Conservation (phyloP, 2,329 filamentous ascomycete genomes). For the Fusarium armeniacum region DNA sequence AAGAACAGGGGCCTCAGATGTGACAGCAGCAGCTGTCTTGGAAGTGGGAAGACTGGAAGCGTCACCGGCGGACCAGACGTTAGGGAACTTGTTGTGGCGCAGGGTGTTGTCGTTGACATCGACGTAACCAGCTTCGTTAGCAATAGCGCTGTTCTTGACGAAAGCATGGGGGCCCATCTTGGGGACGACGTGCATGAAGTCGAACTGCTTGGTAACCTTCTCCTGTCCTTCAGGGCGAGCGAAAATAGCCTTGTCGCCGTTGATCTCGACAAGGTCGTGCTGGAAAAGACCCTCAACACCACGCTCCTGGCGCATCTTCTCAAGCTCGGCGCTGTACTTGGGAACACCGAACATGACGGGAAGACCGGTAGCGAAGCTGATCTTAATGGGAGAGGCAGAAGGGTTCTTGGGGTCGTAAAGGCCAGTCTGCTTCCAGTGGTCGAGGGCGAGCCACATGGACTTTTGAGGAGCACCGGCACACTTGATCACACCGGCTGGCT, state of each 20-base stretch:
- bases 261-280: conserved; percentile 67
- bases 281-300: conserved; percentile 71
- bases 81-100: conserved; percentile 66
- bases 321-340: conserved; percentile 69
- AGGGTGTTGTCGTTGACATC: conserved; percentile 68
- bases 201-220: conserved; percentile 63
- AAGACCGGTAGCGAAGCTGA: conserved; percentile 69
- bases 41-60: conserved; percentile 71
- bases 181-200: conserved; percentile 69
- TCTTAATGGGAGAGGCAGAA: conserved; percentile 61
- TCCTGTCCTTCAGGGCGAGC: conserved; percentile 59
- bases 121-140: conserved; percentile 69
- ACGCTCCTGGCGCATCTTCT: conserved; percentile 66
- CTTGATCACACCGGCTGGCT: conserved; percentile 70
- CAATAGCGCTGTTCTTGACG: conserved; percentile 66
- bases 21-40: conserved; percentile 69
- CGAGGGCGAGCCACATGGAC: conserved; percentile 72
- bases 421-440: conserved; percentile 69
- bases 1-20: conserved; percentile 64
- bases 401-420: conserved; percentile 61
- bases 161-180: conserved; percentile 71
- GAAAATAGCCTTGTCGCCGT: conserved; percentile 68
- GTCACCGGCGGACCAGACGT: conserved; percentile 72
- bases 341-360: conserved; percentile 72
- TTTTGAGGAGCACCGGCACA: conserved; percentile 74